phyloP scores from a whole-genome alignment of 495 filamentous ascomycete species.

The Lichina pygmaea region DNA sequence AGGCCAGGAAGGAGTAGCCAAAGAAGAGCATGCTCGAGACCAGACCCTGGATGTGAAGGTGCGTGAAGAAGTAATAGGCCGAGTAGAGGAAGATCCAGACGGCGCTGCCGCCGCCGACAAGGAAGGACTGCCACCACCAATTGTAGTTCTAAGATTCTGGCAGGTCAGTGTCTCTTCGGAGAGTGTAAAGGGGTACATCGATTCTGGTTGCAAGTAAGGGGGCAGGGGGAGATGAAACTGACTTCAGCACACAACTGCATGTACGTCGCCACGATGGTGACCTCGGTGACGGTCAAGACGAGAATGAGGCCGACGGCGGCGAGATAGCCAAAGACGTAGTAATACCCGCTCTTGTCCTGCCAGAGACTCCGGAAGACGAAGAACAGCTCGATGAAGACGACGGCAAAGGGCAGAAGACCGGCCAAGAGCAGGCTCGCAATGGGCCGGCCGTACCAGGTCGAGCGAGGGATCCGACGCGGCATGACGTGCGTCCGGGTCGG shows the following conservation, averaged over 20 bases:
- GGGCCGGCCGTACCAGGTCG: constrained; percentile 53
- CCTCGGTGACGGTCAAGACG: constrained; percentile 59
- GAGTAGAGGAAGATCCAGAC: constrained; percentile 76
- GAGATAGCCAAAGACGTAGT: constrained; percentile 85
- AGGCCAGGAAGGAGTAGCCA: constrained; percentile 57
- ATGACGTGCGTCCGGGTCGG: constrained; percentile 59
- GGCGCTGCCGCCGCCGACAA: constrained; percentile 52
- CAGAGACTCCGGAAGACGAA: constrained; percentile 82
- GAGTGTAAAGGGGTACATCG: not conserved
- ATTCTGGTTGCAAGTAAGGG: constrained; percentile 4
- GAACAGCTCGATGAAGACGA: constrained; percentile 80
- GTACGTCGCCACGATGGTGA: constrained; percentile 74
- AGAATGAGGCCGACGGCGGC: constrained; percentile 49
- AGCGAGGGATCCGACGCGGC: constrained; percentile 47
- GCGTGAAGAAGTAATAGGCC: constrained; percentile 64
- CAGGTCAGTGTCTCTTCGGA: no score
- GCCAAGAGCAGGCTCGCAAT: constrained; percentile 39
- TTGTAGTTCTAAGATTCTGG: constrained; percentile 39
- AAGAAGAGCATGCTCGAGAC: constrained; percentile 68
- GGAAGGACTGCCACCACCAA: constrained; percentile 91
- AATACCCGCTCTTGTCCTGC: constrained; percentile 85
- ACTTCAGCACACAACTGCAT: constrained; percentile 58
- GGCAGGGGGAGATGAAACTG: constrained; percentile 5
- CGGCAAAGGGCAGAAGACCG: constrained; percentile 70
- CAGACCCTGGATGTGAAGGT: constrained; percentile 62